Evolutionary conservation across 2,329 filamentous ascomycete species (phyloP).

Genomic region (Clonostachys sp.): DNA sequence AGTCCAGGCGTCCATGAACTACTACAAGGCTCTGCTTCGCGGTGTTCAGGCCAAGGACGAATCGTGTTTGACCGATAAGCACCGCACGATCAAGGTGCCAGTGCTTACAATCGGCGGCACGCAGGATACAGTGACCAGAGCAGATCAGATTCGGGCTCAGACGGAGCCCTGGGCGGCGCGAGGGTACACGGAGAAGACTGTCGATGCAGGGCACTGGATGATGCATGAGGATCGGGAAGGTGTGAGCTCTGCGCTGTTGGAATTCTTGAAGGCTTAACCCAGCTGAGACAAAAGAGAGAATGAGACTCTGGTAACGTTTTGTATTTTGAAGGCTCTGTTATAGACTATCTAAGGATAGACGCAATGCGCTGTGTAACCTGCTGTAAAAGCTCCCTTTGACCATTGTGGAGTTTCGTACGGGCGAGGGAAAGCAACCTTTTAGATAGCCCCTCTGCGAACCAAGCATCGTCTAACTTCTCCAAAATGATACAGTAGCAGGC

Average conservation of each 20-base stretch:
- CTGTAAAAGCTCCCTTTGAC: background rate
- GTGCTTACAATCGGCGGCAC: constrained; percentile 8
- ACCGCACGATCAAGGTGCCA: constrained; percentile 10
- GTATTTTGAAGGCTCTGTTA: too few relatives aligned
- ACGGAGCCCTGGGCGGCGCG: constrained; percentile 5
- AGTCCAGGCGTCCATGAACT: constrained; percentile 6
- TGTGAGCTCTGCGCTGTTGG: constrained; percentile 2
- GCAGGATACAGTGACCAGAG: constrained; percentile 6
- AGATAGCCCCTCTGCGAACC: constrained; percentile 2
- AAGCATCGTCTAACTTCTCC: constrained; percentile 1
- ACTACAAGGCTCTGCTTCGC: constrained; percentile 9
- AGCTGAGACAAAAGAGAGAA: background rate
- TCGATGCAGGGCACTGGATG: constrained; percentile 9
- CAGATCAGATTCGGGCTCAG: constrained; percentile 3
- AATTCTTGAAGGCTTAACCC: constrained; percentile 2
- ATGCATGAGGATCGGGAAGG: constrained; percentile 9
- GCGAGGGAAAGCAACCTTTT: background rate
- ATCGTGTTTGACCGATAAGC: constrained; percentile 4
- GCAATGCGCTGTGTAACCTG: background rate
- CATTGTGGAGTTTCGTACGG: background rate
- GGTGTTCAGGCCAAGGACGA: constrained; percentile 8
- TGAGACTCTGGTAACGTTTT: too few relatives aligned
- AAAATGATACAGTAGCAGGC: constrained; percentile 6
- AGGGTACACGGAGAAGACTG: constrained; percentile 6
- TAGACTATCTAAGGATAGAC: background rate